Conservation (phyloP, 345 rosid genomes). For the Brassica nigra region DNA sequence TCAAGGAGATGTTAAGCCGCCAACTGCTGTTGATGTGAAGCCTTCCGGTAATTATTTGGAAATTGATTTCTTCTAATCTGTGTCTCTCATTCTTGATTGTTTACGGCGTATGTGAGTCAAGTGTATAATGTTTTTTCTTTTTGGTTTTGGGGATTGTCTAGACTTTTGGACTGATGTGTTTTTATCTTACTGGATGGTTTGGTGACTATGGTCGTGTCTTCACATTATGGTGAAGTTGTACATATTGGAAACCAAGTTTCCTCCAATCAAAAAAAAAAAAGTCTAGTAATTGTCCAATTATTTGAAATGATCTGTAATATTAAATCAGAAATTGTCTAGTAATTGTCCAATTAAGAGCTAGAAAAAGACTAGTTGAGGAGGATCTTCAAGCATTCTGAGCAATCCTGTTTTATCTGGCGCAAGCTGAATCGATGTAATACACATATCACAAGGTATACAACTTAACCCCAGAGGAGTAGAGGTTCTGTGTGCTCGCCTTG, state of each 20-base stretch:
- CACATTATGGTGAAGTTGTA: constrained; percentile 18
- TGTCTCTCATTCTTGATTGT: constrained; percentile 2
- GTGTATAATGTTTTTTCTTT: neutral
- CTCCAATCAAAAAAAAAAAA: neutral
- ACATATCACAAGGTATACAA: neutral
- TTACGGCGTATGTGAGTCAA: neutral
- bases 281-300: no score
- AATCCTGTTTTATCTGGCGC: no score
- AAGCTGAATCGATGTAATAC: neutral
- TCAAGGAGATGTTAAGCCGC: constrained; percentile 27
- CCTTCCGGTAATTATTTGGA: constrained; percentile 70
- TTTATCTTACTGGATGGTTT: constrained; percentile 17
- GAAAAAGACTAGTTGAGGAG: neutral
- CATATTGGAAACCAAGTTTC: neutral
- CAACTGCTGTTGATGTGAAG: constrained; percentile 44
- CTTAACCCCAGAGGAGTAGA: neutral
- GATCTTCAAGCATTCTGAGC: neutral
- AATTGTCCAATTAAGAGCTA: neutral
- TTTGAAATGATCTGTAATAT: no score
- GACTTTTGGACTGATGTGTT: constrained; percentile 12
- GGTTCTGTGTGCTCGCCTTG: neutral
- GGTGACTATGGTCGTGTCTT: neutral
- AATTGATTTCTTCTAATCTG: constrained; percentile 68
- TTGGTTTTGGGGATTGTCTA: constrained; percentile 13
- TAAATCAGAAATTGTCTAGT: no score